A percentile compares a stretch with the other conserved stretches of the same genome.
These are phyloP conservation scores for Graphium sp. DNA, from an alignment of 2,329 filamentous ascomycete species.

Conservation along the genomic window DNA sequence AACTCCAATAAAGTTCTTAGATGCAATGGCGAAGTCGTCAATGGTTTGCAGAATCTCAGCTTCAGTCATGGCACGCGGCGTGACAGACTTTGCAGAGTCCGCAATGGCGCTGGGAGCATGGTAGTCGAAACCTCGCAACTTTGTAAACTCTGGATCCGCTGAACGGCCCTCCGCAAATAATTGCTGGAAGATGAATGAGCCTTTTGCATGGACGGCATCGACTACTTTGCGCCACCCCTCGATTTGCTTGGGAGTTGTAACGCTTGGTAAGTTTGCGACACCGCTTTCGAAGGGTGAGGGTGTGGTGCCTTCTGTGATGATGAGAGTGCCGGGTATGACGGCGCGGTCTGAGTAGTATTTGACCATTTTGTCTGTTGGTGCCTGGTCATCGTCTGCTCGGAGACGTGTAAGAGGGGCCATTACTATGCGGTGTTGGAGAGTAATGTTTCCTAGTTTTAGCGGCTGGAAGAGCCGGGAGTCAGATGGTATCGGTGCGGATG, in stretches of 20 bases:
- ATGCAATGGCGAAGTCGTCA: conserved; percentile 33
- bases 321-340: conserved; percentile 11
- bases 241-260: conserved; percentile 13
- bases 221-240: conserved; percentile 12
- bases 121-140: conserved; percentile 12
- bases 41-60: conserved; percentile 47
- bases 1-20: conserved; percentile 36
- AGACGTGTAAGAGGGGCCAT: conserved; percentile 11
- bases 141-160: conserved; percentile 15
- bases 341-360: conserved; percentile 16
- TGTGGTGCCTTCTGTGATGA: conserved; percentile 14
- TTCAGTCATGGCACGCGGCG: conserved; percentile 45
- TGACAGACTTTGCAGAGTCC: conserved; percentile 25
- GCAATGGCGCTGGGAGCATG: conserved; percentile 12
- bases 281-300: conserved; percentile 12
- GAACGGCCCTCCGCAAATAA: conserved; percentile 44
- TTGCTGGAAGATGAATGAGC: conserved; percentile 36
- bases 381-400: conserved; percentile 12
- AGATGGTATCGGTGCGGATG: too few relatives aligned
- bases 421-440: conserved; percentile 17
- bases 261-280: conserved; percentile 13
- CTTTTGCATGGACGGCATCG: conserved; percentile 12
- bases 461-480: conserved; percentile 14
- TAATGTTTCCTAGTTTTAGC: conserved; percentile 14
- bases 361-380: conserved; percentile 10